These are phyloP conservation scores for Arthrobotrys entomopaga DNA, from an alignment of 2,329 filamentous ascomycete species.

Conservation along the genomic window DNA sequence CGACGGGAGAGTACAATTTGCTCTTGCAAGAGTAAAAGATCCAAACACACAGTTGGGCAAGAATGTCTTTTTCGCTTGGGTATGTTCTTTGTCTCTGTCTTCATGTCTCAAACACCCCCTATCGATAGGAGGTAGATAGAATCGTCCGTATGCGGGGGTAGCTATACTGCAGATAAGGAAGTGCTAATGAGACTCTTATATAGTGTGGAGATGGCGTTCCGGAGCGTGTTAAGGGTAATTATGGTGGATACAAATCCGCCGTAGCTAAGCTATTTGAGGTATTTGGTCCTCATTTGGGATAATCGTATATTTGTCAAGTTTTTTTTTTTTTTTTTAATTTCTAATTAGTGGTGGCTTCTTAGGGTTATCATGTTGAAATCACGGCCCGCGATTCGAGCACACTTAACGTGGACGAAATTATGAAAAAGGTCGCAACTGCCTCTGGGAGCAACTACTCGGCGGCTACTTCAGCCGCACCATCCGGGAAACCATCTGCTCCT, in stretches of 20 bases:
- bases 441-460: slow-evolving; percentile 93
- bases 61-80: slow-evolving; percentile 90
- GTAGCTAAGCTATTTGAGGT: slow-evolving; percentile 91
- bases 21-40: slow-evolving; percentile 95
- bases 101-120: not conserved
- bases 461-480: slow-evolving; percentile 68
- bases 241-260: slow-evolving; percentile 89
- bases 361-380: slow-evolving; percentile 96
- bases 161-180: slow-evolving; percentile 7
- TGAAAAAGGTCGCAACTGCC: slow-evolving; percentile 92
- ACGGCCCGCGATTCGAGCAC: slow-evolving; percentile 92
- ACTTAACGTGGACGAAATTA: slow-evolving; percentile 84
- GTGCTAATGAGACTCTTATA: slow-evolving; percentile 36
- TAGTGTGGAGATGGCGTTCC: slow-evolving; percentile 95
- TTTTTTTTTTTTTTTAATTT: not conserved
- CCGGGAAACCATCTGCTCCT: slow-evolving; percentile 64
- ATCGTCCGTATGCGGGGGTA: slow-evolving; percentile 10
- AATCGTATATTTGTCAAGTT: slow-evolving; percentile 31
- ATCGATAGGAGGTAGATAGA: not conserved
- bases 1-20: slow-evolving; percentile 95
- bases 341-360: slow-evolving; percentile 44
- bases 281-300: slow-evolving; percentile 56
- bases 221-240: slow-evolving; percentile 98
- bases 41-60: slow-evolving; percentile 90
- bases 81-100: slow-evolving; percentile 60